Conservation (phyloP, 2,329 filamentous ascomycete species). For the Bisporella sp. region DNA sequence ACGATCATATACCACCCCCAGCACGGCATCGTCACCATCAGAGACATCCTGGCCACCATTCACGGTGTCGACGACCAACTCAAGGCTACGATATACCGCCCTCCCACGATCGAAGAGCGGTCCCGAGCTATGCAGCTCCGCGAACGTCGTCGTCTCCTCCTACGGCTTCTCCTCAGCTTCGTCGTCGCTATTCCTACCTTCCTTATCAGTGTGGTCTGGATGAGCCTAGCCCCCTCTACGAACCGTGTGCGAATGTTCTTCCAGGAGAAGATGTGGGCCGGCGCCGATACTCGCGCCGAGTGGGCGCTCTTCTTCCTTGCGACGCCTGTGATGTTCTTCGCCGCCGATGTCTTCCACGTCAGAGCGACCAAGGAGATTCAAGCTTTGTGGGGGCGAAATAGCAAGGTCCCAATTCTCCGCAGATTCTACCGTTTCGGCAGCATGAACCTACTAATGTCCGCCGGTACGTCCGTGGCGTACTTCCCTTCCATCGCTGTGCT, state of each 20-base stretch:
- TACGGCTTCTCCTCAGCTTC: slow-evolving; percentile 65
- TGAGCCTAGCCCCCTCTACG: slow-evolving; percentile 64
- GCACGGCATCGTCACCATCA: slow-evolving; percentile 64
- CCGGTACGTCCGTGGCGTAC: slow-evolving; percentile 84
- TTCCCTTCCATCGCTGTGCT: slow-evolving; percentile 75
- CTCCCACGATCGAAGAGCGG: slow-evolving; percentile 76
- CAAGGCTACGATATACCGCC: slow-evolving; percentile 64
- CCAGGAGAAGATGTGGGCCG: slow-evolving; percentile 65
- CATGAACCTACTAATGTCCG: slow-evolving; percentile 90
- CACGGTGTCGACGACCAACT: slow-evolving; percentile 59
- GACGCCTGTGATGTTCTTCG: slow-evolving; percentile 81
- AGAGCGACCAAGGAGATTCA: slow-evolving; percentile 73
- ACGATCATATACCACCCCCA: slow-evolving; percentile 64
- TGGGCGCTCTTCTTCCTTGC: slow-evolving; percentile 75
- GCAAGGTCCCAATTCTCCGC: slow-evolving; percentile 63
- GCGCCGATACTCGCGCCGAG: slow-evolving; percentile 68
- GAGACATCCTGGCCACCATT: slow-evolving; percentile 65
- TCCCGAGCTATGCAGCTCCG: slow-evolving; percentile 64
- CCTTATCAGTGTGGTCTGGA: slow-evolving; percentile 81
- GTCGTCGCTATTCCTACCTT: slow-evolving; percentile 74
- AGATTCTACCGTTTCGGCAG: slow-evolving; percentile 87
- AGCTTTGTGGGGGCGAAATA: slow-evolving; percentile 70
- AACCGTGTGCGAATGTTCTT: slow-evolving; percentile 56
- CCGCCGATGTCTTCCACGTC: slow-evolving; percentile 77
- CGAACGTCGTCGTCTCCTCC: slow-evolving; percentile 62